A percentile compares a stretch with the other conserved stretches of the same genome.
phyloP scores from a whole-genome alignment of 208 protist genomes.

The Vickermania ingenoplastis region DNA sequence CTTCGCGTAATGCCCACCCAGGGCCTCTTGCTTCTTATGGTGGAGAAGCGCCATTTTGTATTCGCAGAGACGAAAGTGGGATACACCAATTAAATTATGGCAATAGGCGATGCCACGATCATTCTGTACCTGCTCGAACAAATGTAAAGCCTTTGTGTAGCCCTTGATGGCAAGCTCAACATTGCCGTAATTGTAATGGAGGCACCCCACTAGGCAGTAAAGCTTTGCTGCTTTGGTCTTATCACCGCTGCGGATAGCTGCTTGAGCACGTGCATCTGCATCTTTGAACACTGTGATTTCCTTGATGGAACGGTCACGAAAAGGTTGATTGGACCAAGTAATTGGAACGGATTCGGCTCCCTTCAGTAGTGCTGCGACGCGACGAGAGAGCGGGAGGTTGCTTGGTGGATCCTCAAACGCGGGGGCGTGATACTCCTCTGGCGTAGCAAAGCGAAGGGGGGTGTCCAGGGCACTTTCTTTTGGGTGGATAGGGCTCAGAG shows the following conservation, averaged over 20 bases:
- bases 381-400: slow-evolving; percentile 39
- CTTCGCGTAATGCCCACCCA: slow-evolving; percentile 61
- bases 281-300: slow-evolving; percentile 44
- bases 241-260: slow-evolving; percentile 43
- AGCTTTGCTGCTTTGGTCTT: slow-evolving; percentile 37
- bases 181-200: slow-evolving; percentile 84
- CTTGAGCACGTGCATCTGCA: slow-evolving; percentile 46
- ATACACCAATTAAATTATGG: slow-evolving; percentile 82
- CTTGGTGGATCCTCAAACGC: slow-evolving; percentile 56
- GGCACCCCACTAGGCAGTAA: slow-evolving; percentile 36
- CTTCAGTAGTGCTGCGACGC: slow-evolving; percentile 65
- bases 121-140: slow-evolving; percentile 48
- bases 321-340: slow-evolving; percentile 17
- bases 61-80: slow-evolving; percentile 52
- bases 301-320: slow-evolving; percentile 9
- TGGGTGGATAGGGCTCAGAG: slow-evolving; percentile 30
- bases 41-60: slow-evolving; percentile 72
- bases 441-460: slow-evolving; percentile 64
- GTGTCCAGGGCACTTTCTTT: slow-evolving; percentile 65
- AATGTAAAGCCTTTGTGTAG: slow-evolving; percentile 40
- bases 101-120: slow-evolving; percentile 55
- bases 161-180: slow-evolving; percentile 39
- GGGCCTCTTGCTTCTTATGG: slow-evolving; percentile 75
- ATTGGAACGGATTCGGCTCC: slow-evolving; percentile 42
- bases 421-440: slow-evolving; percentile 60